Conservation (phyloP, 1,139 yeast species). For the Geotrichum fermentans region DNA sequence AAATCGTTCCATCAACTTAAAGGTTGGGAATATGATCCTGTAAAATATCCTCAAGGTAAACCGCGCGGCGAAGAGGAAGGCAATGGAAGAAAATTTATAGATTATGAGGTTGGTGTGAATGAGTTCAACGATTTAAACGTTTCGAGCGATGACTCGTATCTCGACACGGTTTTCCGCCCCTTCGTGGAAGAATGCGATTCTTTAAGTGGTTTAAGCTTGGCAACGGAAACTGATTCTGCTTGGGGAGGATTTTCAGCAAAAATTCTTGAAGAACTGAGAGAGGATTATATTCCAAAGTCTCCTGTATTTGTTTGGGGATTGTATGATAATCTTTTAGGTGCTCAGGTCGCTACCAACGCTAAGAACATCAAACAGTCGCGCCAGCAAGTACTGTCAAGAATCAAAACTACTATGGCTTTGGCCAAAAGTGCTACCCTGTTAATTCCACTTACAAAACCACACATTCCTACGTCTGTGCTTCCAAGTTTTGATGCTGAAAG, state of each 20-base stretch:
- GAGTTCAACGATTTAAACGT: constrained; percentile 42
- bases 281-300: constrained; percentile 66
- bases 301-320: constrained; percentile 56
- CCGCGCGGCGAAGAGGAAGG: constrained; percentile 37
- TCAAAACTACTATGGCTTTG: constrained; percentile 46
- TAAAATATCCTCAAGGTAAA: constrained; percentile 40
- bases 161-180: constrained; percentile 56
- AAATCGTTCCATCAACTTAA: constrained; percentile 49
- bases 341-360: not conserved
- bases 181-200: constrained; percentile 74
- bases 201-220: constrained; percentile 62
- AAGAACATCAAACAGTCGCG: constrained; percentile 22
- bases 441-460: constrained; percentile 45
- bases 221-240: constrained; percentile 65
- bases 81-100: constrained; percentile 38
- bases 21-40: constrained; percentile 52
- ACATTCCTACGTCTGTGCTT: constrained; percentile 17
- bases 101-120: constrained; percentile 45
- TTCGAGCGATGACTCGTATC: constrained; percentile 43
- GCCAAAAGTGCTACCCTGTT: constrained; percentile 46
- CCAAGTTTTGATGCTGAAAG: constrained; percentile 24
- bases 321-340: constrained; percentile 28
- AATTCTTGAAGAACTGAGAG: constrained; percentile 52
- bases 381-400: constrained; percentile 40
- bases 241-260: constrained; percentile 78